phyloP scores from a whole-genome alignment of 2,329 filamentous ascomycete species.

The Apiospora rasikravindrae region DNA sequence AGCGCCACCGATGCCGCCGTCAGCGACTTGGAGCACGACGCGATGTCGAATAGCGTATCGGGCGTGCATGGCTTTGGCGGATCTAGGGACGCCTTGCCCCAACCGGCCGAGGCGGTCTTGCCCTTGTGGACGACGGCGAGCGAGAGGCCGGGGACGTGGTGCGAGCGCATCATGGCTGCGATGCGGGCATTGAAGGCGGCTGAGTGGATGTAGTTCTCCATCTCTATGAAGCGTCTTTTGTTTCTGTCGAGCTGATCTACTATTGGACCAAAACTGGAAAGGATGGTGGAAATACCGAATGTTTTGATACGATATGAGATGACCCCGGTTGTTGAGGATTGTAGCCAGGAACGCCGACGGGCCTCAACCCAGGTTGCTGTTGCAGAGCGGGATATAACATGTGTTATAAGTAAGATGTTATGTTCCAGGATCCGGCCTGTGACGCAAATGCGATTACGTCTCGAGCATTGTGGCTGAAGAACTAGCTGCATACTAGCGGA shows the following conservation, averaged over 20 bases:
- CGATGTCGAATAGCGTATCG: conserved; percentile 37
- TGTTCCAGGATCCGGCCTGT: neutral
- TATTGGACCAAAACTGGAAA: neutral
- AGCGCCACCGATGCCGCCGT: conserved; percentile 34
- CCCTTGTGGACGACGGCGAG: conserved; percentile 30
- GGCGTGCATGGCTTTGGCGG: conserved; percentile 33
- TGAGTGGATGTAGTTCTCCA: neutral
- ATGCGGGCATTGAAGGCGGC: neutral
- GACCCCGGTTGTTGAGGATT: neutral
- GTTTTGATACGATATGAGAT: neutral
- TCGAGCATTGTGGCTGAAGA: neutral
- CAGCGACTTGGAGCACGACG: conserved; percentile 36
- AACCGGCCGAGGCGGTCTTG: conserved; percentile 28
- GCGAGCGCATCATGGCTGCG: neutral
- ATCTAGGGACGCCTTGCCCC: conserved; percentile 34
- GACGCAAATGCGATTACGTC: neutral
- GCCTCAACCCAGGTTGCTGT: neutral
- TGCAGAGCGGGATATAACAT: neutral
- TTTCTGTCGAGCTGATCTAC: neutral
- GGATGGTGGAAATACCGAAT: neutral
- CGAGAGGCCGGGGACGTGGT: conserved; percentile 33
- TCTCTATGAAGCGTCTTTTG: fast-evolving
- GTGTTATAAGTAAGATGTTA: neutral
- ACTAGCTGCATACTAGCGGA: neutral
- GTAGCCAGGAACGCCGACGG: neutral